phyloP scores from a whole-genome alignment of 2,329 filamentous ascomycete species.

The Xylariales sp. region DNA sequence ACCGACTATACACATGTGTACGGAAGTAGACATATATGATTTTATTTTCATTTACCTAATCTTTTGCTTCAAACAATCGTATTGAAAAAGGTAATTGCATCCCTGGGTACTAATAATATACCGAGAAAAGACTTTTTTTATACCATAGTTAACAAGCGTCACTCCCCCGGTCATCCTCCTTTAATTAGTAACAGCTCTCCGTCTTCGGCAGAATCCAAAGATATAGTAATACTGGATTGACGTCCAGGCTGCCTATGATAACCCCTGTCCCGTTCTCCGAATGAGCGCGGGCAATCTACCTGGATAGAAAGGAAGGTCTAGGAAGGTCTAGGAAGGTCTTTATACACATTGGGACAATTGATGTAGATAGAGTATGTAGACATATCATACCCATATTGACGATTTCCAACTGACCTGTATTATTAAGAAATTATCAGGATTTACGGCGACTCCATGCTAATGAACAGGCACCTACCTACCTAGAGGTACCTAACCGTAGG shows the following conservation, averaged over 20 bases:
- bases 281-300: background rate
- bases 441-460: no score
- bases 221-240: background rate
- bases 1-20: background rate
- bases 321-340: no score
- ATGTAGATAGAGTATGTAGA: no score
- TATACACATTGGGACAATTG: no score
- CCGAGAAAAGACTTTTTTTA: constrained; percentile 28
- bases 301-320: no score
- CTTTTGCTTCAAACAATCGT: background rate
- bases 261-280: background rate
- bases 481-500: no score
- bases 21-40: no score
- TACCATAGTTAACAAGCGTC: background rate
- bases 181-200: constrained; percentile 29
- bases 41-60: no score
- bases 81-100: background rate
- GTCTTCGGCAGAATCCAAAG: constrained; percentile 33
- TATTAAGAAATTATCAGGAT: no score
- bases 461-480: no score
- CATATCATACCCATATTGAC: no score
- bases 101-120: background rate
- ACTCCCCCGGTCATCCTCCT: constrained; percentile 5
- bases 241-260: background rate
- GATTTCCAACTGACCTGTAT: no score